These are phyloP conservation scores for Hevea brasiliensis DNA, from an alignment of 345 rosid genomes.

Conservation along the genomic window DNA sequence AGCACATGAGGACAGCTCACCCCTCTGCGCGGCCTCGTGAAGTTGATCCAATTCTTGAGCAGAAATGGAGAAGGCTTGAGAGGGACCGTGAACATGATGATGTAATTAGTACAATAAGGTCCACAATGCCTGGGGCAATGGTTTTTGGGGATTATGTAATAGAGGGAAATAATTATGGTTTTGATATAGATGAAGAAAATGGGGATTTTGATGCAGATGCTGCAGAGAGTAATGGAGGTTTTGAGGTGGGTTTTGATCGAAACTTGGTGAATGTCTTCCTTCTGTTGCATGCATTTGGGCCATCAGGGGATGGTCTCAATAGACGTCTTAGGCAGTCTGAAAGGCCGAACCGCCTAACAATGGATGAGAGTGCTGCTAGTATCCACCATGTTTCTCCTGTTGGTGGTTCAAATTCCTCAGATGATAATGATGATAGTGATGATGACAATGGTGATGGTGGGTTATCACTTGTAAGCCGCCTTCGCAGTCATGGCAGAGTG, in stretches of 20 bases:
- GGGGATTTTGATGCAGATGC: conserved; percentile 35
- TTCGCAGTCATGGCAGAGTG: conserved; percentile 60
- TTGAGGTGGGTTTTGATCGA: conserved; percentile 57
- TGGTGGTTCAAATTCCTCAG: conserved; percentile 40
- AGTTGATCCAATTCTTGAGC: conserved; percentile 77
- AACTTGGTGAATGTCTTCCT: conserved; percentile 64
- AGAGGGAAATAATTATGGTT: conserved; percentile 56
- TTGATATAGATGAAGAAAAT: conserved; percentile 48
- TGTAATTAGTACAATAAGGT: conserved; percentile 77
- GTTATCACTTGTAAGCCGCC: conserved; percentile 60
- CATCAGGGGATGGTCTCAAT: conserved; percentile 48
- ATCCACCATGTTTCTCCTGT: conserved; percentile 25
- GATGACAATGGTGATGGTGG: conserved; percentile 29
- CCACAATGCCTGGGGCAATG: conserved; percentile 86
- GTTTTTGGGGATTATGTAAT: conserved; percentile 83
- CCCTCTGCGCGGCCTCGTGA: conserved; percentile 77
- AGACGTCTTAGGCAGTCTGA: conserved; percentile 47
- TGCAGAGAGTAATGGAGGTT: conserved; percentile 37
- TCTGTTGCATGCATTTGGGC: conserved; percentile 74
- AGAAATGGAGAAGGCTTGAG: conserved; percentile 84
- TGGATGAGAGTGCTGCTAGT: conserved; percentile 37
- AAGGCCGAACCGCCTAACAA: conserved; percentile 25
- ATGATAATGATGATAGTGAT: conserved; percentile 33
- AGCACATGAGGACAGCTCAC: conserved; percentile 79
- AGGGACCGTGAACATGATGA: conserved; percentile 68